Conservation (phyloP, 768 basidiomycete species). For the Glaciozyma martinii region DNA sequence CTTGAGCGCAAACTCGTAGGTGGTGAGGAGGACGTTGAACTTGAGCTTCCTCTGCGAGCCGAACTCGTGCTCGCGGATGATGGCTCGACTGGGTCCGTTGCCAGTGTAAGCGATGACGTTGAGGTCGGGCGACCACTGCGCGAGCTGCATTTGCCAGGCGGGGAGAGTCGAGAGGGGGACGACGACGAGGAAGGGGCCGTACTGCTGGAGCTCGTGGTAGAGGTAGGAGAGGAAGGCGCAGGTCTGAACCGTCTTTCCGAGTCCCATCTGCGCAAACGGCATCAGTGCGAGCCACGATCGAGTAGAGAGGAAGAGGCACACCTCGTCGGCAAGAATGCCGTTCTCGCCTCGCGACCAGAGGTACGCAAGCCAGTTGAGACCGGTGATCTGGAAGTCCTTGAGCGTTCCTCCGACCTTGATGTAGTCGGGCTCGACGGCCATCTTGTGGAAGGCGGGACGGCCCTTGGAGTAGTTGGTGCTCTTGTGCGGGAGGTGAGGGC, state of each 20-base stretch:
- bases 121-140: conserved; percentile 87
- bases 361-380: conserved; percentile 97
- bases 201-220: conserved; percentile 83
- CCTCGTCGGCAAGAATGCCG: conserved; percentile 91
- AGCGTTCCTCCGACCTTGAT: conserved; percentile 72
- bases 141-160: conserved; percentile 94
- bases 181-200: conserved; percentile 93
- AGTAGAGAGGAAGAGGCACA: conserved; percentile 20
- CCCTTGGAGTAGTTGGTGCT: conserved; percentile 58
- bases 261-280: conserved; percentile 60
- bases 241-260: conserved; percentile 95
- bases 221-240: conserved; percentile 91
- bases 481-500: conserved; percentile 76
- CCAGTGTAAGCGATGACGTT: conserved; percentile 97
- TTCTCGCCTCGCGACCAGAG: conserved; percentile 91
- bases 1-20: conserved; percentile 88
- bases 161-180: conserved; percentile 96
- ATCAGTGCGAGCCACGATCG: neutral
- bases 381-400: conserved; percentile 97
- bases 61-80: conserved; percentile 88
- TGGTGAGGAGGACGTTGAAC: conserved; percentile 95
- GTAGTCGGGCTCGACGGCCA: conserved; percentile 80
- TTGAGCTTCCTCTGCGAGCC: conserved; percentile 76
- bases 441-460: conserved; percentile 72
- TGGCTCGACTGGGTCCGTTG: conserved; percentile 71